phyloP scores from a whole-genome alignment of 768 basidiomycete species.

The Macrolepiota dolichaula region DNA sequence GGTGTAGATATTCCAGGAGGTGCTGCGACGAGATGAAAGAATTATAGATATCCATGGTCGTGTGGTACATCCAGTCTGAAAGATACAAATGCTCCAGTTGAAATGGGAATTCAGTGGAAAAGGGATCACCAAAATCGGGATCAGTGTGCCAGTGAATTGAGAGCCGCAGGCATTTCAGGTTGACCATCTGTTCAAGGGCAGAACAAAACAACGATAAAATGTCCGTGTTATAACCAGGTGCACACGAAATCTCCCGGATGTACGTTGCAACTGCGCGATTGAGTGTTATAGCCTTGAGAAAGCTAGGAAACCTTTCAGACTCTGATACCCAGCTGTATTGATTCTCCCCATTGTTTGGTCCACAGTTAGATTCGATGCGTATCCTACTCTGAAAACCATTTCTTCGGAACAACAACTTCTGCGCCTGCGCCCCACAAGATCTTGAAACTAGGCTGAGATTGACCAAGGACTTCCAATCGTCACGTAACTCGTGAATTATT shows the following conservation, averaged over 20 bases:
- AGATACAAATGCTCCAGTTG: neutral
- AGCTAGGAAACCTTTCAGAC: neutral
- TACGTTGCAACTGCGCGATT: neutral
- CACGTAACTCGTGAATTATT: neutral
- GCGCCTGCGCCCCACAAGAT: neutral
- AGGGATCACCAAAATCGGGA: neutral
- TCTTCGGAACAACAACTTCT: neutral
- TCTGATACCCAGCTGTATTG: neutral
- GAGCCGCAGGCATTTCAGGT: neutral
- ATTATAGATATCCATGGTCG: neutral
- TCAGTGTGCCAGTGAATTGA: neutral
- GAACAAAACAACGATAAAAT: neutral
- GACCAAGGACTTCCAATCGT: neutral
- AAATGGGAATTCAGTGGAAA: neutral
- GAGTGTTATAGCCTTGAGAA: neutral
- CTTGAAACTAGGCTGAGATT: neutral
- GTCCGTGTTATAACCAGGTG: neutral
- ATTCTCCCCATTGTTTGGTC: neutral
- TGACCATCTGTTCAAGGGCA: constrained; percentile 3
- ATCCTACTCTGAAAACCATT: too few species aligned
- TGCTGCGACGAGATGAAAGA: neutral
- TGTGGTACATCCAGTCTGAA: neutral
- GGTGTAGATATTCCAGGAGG: neutral
- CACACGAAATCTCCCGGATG: neutral
- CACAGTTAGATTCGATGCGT: neutral